Evolutionary conservation across 225 moss, liverwort and hornwort genomes (phyloP), one percentile per base, ranked within the genome.

Genomic region (Marchantia paleacea): DNA sequence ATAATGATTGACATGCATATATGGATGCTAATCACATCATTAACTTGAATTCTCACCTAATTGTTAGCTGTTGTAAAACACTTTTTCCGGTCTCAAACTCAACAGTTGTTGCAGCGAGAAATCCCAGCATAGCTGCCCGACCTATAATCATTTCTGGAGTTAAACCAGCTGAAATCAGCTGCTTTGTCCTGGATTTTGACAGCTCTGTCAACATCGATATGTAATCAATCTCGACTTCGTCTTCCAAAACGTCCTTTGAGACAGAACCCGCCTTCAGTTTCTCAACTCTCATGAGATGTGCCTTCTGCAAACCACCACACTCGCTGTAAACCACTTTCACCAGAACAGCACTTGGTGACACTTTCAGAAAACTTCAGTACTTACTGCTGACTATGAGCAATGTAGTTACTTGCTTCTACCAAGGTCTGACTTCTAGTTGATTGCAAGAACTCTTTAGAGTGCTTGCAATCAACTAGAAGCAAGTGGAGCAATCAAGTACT

Each of bases 71-170:
- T 72, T 85, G 85, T 54, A 72, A 25, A 2, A 85, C 85, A 78
- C 81, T 85, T 52, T 76, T 78, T 25, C 85, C 85, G 0, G 85
- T 81, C 73, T 85, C 85, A 78, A 85, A 61, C 29, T 85, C 85
- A 54, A 78, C 73, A 57, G 76, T 85, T 60, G 77, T 81, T 61
- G 85, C 85, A 58, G 81, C 72, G 29, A 85, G 67, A 28, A 85
- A 85, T 15, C 85, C 85, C 11, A 85, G 61, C 85, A 85, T 85
- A 11, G 85, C 85, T 18, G 81, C 78, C 54, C 85, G 77, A 8
- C 85, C 85, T 70, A 85, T 69, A 22, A 85, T 75, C 81, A 85
- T 74, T 22, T 82, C 85, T 75, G 81, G 85, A n/a, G 81, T 78
- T 39, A 85, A 52, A 6, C 81, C 85, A 9, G 73, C 80, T 62